Evolutionary conservation across 805 yeast species (phyloP), one percentile per base, ranked within the genome.

Genomic region (Zygosaccharomyces bailii): DNA sequence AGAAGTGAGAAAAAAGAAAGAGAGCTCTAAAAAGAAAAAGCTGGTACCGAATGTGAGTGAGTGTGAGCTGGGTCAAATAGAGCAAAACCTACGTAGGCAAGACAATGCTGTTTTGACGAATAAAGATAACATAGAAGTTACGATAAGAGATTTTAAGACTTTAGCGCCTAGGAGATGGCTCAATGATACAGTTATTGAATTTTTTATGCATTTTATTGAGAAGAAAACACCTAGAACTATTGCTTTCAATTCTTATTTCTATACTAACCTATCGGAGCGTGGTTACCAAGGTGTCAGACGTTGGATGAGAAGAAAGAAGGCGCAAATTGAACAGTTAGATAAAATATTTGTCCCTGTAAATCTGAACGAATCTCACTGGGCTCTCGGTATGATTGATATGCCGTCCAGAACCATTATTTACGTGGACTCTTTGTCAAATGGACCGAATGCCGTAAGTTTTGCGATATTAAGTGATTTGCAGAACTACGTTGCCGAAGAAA

Each of bases 201-300:
- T 81, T 54, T 91, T 84, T 60, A 70, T 90, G 56, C 67, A 68
- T 38, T 54, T 61, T 2, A 49, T 68, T 17, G 67, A 65, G 14
- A 52, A 52, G 2, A 54, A 57, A 1, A 54, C 68, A 19, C 67
- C 74, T 2, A 61, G 66, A 20, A 69, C 78, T 1, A 87, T 80
- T 56, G 80, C 83, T 2, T 93, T 91, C 71, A 85, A 93, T 4
- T 88, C 98, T 0, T 96, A 86, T 66, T 93, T 93, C 60, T 90
- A 77, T 64, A 74, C 95, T 0, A 82, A 83, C 1, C 68, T 93
- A 34, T 74, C 79, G 32, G 61, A 68, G 1, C 80, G 78, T 51
- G 99, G 98, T 0, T 89, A 89, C 61, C 68, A 68, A 21, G 87
- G 85, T n/a, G 96, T 88, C 7, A 75, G 77, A 20, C 71, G 87